Evolutionary conservation across 139 green algal species (phyloP).

Genomic region (Zygnema circumcarinatum): DNA sequence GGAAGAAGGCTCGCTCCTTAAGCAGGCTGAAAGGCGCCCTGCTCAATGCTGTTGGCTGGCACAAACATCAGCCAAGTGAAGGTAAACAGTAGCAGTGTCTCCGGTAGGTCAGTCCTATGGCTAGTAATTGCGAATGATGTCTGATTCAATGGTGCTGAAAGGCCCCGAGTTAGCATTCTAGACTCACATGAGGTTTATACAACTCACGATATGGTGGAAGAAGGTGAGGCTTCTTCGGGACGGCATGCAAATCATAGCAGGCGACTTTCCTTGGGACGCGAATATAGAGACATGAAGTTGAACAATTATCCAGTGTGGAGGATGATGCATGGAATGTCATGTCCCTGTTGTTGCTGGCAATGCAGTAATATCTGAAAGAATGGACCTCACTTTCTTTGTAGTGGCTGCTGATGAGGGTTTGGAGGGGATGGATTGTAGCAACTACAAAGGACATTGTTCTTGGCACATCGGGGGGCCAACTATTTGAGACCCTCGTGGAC

Average conservation of each 20-base stretch:
- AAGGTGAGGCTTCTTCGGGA: too few species aligned
- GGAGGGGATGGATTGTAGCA: not conserved
- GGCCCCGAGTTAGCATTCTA: not conserved
- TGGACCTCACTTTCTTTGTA: too few species aligned
- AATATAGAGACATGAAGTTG: too few species aligned
- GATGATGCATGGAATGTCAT: too few species aligned
- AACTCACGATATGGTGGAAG: not conserved
- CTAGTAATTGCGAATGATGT: not conserved
- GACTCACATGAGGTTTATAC: not conserved
- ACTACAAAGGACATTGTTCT: conserved; percentile 44
- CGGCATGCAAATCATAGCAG: too few species aligned
- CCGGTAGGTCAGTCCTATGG: not conserved
- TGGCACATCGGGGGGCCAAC: conserved; percentile 23
- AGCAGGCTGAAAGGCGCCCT: conserved; percentile 28
- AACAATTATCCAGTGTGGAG: too few species aligned
- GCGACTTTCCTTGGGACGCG: too few species aligned
- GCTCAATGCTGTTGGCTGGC: conserved; percentile 36
- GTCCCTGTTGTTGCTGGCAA: too few species aligned
- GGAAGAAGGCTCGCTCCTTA: conserved; percentile 18
- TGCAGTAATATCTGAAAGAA: too few species aligned
- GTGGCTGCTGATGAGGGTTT: too few species aligned
- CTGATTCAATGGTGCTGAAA: not conserved
- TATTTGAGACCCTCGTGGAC: conserved; percentile 44
- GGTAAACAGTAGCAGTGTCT: conserved; percentile 28
- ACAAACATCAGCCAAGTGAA: conserved; percentile 36